Base-by-base conservation (phyloP, 768 basidiomycete species). In the Termitomyces sp. region DNA sequence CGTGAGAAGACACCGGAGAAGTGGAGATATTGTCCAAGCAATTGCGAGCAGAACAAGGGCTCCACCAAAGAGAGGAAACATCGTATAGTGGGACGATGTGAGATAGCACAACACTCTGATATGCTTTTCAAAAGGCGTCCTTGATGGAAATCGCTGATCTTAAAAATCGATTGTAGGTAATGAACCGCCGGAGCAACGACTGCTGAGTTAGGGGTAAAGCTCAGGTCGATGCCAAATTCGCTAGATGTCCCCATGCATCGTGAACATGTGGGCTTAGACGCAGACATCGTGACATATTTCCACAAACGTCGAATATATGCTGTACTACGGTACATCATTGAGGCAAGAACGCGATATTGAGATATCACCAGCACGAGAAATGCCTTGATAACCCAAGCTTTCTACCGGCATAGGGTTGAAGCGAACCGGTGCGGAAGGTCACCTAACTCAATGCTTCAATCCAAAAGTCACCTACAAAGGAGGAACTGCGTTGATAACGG, bases 1-100 rank as follows among this genome's bases (percentile, higher is more conserved):
- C 7, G 56, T 41, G 33, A 67, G 22, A 45, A 65, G 55, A 20
- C 41, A 59, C 18, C 60, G 46, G 12, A 68, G 47, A 24, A 60
- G 20, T 39, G 58, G 60, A 59, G 62, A 63, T 7, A 58, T 24
- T 7, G 54, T 31, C 55, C 58, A 62, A 20, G 60, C 60, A 24
- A 59, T 24, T 16, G 48, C 55, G 12, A 60, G 59, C 24, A 65
- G 22, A 44, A 60, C 13, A n/a, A 65, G 24, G 24, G 39, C 36
- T 56, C 45, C 41, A 15, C 36, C 39, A 44, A 57, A 22, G 31
- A 59, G 30, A 31, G 39, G 27, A 39, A 64, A 22, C 63, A 64
- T 64, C 13, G 30, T 48, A 20, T 9, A 47, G 15, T 45, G 9
- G 18, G 27, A 18, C 37, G 2, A 34, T 18, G 22, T 24, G 8